Evolutionary conservation across 192 early-diverging fungal species (phyloP), one percentile per base, ranked within the genome.

Genomic region (Piromyces sp.): DNA sequence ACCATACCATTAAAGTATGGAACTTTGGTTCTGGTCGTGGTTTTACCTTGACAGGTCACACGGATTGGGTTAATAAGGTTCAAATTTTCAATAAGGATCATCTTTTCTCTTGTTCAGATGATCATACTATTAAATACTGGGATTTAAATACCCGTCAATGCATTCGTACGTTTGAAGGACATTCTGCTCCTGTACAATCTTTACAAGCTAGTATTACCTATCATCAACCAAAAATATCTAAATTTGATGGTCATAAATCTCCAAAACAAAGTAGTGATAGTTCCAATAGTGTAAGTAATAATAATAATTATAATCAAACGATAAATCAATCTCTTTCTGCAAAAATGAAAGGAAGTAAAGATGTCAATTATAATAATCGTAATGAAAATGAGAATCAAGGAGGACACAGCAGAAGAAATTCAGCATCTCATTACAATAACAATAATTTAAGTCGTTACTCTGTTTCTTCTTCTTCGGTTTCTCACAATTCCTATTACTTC

Each of bases 41-140:
- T 81, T 92, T 87, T 80, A 91, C 90, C 1, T 87, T 99, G 28
- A 89, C 86, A 22, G 97, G 96, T 0, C 96, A 99, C 81, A 87
- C 90, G 1, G 95, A 97, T 85, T 93, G 94, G 93, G 95, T 98
- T 79, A 99, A 99, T 86, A 88, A 92, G 58, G 95, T 99, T 37
- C 91, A 92, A 33, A 89, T 99, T 37, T 90, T 88, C 79, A 89
- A 92, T 82, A 86, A 91, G 30, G 89, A 87, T 31, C 82, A 81
- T 89, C 80, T 94, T 36, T 90, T 98, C 15, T 95, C 95, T 1
- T 95, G 94, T 58, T 95, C 95, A 15, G 96, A 98, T 86, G 98
- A 99, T 81, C 89, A 88, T 78, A 95, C 94, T 4, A 88, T 94
- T 33, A 91, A 93, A 86, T 83, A 94, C 16, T 96, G 95, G 95